Evolutionary conservation across 768 basidiomycete genomes (phyloP), one percentile per base, ranked within the genome.

Genomic region (Sistotremastrum suecicum): DNA sequence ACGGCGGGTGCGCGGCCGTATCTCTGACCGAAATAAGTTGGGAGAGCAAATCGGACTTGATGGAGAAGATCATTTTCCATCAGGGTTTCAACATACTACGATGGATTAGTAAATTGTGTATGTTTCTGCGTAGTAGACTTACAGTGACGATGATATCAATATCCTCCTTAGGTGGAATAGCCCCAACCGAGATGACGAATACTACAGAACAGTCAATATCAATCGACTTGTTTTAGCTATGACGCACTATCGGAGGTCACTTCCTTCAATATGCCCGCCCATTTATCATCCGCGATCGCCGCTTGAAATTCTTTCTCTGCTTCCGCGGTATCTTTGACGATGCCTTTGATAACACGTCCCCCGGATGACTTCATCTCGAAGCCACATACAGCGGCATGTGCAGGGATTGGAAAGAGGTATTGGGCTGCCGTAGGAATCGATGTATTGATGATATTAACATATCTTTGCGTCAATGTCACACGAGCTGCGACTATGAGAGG

Each of bases 401-500:
- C 71, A 0, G 78, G 79, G 4, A 80, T 65, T 6, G 78, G 76
- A 50, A 80, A 80, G 36, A 68, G 63, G 55, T 78, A 80, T 33
- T 71, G 6, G 29, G 49, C 50, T 66, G 30, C 46, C 47, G 34
- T 3, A 40, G 48, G 7, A 37, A 28, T 32, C 12, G 37, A 12
- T 10, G 10, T 12, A 10, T 10, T 10, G 10, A 12, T 10, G 12
- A 10, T 2, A 38, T 38, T 38, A 10, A 10, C 12, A 12, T 38
- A 38, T 10, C 10, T 12, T 12, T 38, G 37, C 10, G 37, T 38
- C 10, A 38, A 12, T 38, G 37, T 38, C 10, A 38, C 37, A 10
- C 37, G 10, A 10, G 37, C 37, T 38, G 37, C 10, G 10, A 38
- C 37, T 38, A 12, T 38, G 37, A 38, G 37, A 38, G 37, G 10